These are phyloP conservation scores for Acacia crassicarpa DNA, from an alignment of 306 rosid genomes.

Conservation along the genomic window DNA sequence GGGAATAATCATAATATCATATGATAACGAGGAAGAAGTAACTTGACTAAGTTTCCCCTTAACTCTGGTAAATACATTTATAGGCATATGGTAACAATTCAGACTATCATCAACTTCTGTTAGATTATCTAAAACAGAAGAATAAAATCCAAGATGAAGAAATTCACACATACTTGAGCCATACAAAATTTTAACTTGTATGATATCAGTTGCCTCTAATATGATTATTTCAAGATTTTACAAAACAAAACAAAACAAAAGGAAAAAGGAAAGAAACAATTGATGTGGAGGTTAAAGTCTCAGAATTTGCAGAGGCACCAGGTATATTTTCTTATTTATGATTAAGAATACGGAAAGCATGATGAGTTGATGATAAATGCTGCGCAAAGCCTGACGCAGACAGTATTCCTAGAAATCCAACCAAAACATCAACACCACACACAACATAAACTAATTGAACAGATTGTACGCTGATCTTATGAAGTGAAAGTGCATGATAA, in stretches of 20 bases:
- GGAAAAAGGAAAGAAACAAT: not conserved
- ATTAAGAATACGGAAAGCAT: not conserved
- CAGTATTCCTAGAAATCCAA: not conserved
- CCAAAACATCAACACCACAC: no score
- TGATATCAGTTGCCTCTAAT: not conserved
- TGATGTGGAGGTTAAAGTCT: conserved; percentile 5
- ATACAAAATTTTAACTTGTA: not conserved
- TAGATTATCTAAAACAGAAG: not conserved
- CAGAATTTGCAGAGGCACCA: not conserved
- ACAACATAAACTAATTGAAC: not conserved
- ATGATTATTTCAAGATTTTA: not conserved
- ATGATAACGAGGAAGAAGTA: not conserved
- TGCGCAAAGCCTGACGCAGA: not conserved
- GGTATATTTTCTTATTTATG: not conserved
- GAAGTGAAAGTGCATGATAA: not conserved
- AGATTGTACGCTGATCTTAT: not conserved
- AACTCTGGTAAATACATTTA: not conserved
- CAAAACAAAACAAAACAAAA: not conserved
- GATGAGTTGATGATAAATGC: not conserved
- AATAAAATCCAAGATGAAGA: not conserved
- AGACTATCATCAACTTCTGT: not conserved
- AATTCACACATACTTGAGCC: not conserved
- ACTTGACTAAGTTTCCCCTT: not conserved
- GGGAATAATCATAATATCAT: not conserved
- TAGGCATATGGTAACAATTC: not conserved